These are phyloP conservation scores for Talaromyces sp. DNA, from an alignment of 2,329 filamentous ascomycete species.

Conservation along the genomic window DNA sequence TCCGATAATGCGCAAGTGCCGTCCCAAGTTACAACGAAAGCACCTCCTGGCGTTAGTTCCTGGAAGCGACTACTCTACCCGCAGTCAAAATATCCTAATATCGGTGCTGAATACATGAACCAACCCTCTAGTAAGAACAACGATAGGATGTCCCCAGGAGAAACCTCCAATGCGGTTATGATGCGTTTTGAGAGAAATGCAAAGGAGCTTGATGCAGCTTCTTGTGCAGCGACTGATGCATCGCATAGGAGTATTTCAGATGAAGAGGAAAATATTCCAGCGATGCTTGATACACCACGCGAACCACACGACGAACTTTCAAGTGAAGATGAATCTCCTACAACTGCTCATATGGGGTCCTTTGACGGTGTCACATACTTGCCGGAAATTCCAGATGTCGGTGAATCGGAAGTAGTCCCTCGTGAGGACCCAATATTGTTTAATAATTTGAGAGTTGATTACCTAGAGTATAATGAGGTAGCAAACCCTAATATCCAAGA, in stretches of 20 bases:
- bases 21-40: no score
- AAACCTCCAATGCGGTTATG: constrained; percentile 2
- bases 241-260: not conserved
- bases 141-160: not conserved
- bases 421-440: no score
- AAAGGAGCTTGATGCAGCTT: constrained; percentile 1
- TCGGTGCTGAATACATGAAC: not conserved
- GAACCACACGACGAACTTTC: not conserved
- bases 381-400: no score
- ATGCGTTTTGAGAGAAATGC: not conserved
- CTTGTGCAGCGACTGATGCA: constrained; percentile 5
- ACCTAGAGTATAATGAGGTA: no score
- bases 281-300: not conserved
- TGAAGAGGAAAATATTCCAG: not conserved
- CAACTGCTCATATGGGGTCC: not conserved
- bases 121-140: no score
- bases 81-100: no score
- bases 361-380: not conserved
- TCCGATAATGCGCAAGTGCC: not conserved
- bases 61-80: no score
- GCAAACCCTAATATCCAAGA: no score
- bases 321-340: not conserved
- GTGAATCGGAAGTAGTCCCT: not conserved
- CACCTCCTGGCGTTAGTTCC: no score
- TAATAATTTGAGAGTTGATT: no score